Base-by-base conservation (phyloP, 2,329 filamentous ascomycete species). In the Epichloe glyceriae region DNA sequence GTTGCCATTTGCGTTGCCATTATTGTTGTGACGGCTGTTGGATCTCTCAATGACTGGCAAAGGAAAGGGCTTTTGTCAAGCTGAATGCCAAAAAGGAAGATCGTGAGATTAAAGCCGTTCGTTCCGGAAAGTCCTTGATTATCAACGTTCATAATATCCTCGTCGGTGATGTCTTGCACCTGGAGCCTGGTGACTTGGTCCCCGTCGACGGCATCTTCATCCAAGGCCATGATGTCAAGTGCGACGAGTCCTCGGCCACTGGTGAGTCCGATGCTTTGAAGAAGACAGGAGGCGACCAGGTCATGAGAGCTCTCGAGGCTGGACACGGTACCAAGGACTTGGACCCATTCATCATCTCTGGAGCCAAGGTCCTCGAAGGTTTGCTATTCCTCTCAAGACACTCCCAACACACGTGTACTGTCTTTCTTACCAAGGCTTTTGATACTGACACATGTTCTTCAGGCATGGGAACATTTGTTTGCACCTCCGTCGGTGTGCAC, bases 251-350 rank as follows among this genome's bases (percentile, higher is more conserved):
- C 3, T 85, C 83, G 11, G 81, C 82, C 1, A 87, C 84, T 26
- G 84, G 84, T 56, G 84, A 88, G 65, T 86, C 83, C 0, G 83
- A 88, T 58, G 74, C 82, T 47, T 76, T 86, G 63, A 82, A 80
- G 64, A 88, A 88, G 67, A 79, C 74, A 0, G 63, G 70, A 5
- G 82, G 75, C 12, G 71, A 79, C 11, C 73, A 79, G 46, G 80
- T 82, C 46, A 79, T 76, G 67, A 66, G 73, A 40, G 71, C 70
- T 10, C 71, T 84, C 14, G 68, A 74, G 45, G 67, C 72, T 26
- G 70, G 68, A 38, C 69, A 73, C 19, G 70, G 59, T 11, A 55
- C 58, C 5, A 61, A 64, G 50, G 76, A 80, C 46, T 67, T 83
- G 3, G 83, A 86, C 50, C 82, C 82, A 0, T 86, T 86, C 61